Conservation (phyloP, 139 green algal genomes). For the Chlamydomonas schloesseri region DNA sequence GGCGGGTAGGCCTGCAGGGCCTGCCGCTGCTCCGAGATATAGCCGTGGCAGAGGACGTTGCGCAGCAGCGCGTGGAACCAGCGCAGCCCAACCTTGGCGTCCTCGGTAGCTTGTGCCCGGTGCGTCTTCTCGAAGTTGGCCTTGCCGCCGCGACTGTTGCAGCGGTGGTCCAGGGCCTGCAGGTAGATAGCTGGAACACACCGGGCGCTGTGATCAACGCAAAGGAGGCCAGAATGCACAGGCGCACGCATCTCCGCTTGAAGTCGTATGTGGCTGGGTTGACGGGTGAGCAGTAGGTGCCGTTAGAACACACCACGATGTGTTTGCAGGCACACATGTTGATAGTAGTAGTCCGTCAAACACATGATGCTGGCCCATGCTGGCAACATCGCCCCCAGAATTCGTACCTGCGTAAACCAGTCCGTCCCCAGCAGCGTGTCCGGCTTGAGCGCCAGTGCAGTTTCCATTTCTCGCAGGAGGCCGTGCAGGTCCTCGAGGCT, state of each 20-base stretch:
- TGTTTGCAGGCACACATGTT: too few species aligned
- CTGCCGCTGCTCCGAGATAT: neutral
- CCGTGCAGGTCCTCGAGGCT: slow-evolving; percentile 1
- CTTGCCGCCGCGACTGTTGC: slow-evolving; percentile 14
- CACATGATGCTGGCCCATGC: too few species aligned
- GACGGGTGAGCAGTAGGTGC: too few species aligned
- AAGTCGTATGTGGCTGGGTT: too few species aligned
- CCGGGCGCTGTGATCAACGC: slow-evolving; percentile 7
- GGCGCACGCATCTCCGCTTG: neutral
- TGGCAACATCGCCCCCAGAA: too few species aligned
- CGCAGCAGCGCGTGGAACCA: too few species aligned
- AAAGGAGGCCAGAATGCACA: neutral
- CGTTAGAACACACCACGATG: too few species aligned
- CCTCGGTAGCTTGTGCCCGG: neutral
- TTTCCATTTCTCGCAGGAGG: neutral
- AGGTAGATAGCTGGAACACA: neutral
- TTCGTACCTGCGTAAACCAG: slow-evolving; percentile 16
- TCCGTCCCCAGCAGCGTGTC: slow-evolving; percentile 16
- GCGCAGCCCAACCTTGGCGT: neutral
- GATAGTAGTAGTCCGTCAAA: too few species aligned
- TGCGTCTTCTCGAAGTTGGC: neutral
- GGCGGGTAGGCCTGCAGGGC: neutral
- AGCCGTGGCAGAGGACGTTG: slow-evolving; percentile 8
- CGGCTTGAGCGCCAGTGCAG: slow-evolving; percentile 11
- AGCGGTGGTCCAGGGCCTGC: slow-evolving; percentile 8